Evolutionary conservation across 2,329 filamentous ascomycete genomes (phyloP).

Genomic region (Stagonosporopsis chrysanthemi): DNA sequence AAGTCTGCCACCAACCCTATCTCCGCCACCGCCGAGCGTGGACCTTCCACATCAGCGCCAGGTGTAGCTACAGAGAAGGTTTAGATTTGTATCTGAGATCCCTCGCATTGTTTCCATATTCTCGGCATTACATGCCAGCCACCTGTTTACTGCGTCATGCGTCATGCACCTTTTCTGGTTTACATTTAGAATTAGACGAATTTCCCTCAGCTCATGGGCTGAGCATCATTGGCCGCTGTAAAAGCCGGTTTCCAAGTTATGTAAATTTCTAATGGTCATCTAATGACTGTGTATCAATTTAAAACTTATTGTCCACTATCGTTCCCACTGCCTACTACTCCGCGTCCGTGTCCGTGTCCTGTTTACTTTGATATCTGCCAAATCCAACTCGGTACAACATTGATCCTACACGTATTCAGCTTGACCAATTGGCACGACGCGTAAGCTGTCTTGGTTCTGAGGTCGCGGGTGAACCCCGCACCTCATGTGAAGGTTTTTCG

Average conservation of each 20-base stretch:
- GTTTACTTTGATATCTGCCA: not conserved
- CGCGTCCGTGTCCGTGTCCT: too few relatives aligned
- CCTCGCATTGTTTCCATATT: not conserved
- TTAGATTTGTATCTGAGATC: constrained; percentile 2
- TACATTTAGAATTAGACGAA: constrained; percentile 11
- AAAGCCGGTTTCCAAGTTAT: constrained; percentile 1
- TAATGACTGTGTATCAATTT: constrained; percentile 6
- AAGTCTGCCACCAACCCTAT: constrained; percentile 16
- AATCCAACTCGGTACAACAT: too few relatives aligned
- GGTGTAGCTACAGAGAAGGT: constrained; percentile 26
- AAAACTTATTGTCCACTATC: not conserved
- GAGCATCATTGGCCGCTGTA: constrained; percentile 6
- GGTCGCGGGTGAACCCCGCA: not conserved
- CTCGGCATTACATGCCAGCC: constrained; percentile 2
- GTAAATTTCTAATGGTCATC: constrained; percentile 10
- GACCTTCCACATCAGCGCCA: constrained; percentile 15
- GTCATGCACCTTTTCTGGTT: not conserved
- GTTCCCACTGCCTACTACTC: not conserved
- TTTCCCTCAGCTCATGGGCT: constrained; percentile 13
- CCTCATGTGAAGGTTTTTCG: too few relatives aligned
- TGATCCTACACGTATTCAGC: not conserved
- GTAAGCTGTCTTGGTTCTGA: too few relatives aligned
- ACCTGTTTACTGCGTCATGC: not conserved
- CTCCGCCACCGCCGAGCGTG: constrained; percentile 20
- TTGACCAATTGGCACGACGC: too few relatives aligned